Evolutionary conservation across 345 rosid genomes (phyloP).

Genomic region (Euphorbia tirucalli): DNA sequence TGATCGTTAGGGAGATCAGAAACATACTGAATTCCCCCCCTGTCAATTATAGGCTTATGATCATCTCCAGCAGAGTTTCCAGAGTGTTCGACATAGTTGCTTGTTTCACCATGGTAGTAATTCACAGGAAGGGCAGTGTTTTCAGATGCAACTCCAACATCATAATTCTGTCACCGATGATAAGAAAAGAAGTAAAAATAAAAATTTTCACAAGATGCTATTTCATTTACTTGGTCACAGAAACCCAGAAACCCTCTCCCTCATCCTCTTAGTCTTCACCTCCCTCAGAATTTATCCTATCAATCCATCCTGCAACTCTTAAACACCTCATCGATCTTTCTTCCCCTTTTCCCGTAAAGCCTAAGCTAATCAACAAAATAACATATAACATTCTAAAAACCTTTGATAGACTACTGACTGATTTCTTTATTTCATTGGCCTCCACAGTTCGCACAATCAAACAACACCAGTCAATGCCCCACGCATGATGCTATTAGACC

Average conservation of each 20-base stretch:
- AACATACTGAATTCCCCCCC: slow-evolving; percentile 27
- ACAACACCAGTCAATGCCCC: not conserved
- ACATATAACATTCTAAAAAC: not conserved
- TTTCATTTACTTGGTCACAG: not conserved
- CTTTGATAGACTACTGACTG: too few relatives aligned
- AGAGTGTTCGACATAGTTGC: slow-evolving; percentile 42
- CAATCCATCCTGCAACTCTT: too few relatives aligned
- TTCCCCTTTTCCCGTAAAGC: not conserved
- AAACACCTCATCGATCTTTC: not conserved
- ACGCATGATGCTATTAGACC: too few relatives aligned
- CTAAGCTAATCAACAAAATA: not conserved
- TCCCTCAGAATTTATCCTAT: not conserved
- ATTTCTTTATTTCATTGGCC: not conserved
- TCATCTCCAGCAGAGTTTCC: slow-evolving; percentile 41
- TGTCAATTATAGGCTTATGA: slow-evolving; percentile 40
- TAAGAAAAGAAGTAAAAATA: not conserved
- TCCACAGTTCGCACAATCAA: not conserved
- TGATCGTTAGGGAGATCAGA: slow-evolving; percentile 33
- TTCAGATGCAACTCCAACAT: slow-evolving; percentile 35
- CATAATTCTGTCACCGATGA: slow-evolving; percentile 38
- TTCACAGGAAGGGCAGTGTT: slow-evolving; percentile 40
- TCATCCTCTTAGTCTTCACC: not conserved
- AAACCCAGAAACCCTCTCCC: not conserved
- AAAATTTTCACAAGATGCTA: not conserved
- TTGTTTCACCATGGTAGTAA: slow-evolving; percentile 54